Evolutionary conservation across 2,329 filamentous ascomycete species (phyloP), one percentile per base, ranked within the genome.

Genomic region (Sphaerulina vaccinii): DNA sequence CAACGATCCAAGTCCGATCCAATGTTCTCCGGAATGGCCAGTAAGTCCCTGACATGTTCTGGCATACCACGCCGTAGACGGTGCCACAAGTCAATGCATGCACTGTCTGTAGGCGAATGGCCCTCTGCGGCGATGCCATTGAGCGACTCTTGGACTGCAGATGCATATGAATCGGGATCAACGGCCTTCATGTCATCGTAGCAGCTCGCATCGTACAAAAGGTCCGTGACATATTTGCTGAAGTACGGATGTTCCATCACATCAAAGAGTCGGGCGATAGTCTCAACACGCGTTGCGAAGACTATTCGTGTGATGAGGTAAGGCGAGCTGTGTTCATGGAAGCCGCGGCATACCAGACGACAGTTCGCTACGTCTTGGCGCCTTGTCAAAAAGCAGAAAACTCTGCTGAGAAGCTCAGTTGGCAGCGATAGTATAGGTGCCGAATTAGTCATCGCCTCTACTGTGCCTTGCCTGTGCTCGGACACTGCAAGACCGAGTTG

Each of bases 191-290:
- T 27, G 3, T 13, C 24, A 13, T 48, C 29, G 42, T 55, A 59
- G n/a, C 27, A 35, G 39, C 57, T 59, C 5, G 53, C 41, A 43
- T 59, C 54, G 15, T 49, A 55, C 16, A 59, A 24, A 11, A 57
- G 29, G 6, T 45, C 32, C 10, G 48, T 53, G 5, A 59, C 52
- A 48, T 53, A 29, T 24, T 41, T 19, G 37, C 40, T 33, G 23
- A 59, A 59, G 46, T 54, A 57, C 2, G 51, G 49, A 22, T 55
- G 52, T 16, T 59, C 33, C 7, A 55, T n/a, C 0, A 59, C 19
- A 16, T 59, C 51, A 2, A 40, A 21, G 1, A 57, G 15, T 21
- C 47, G 47, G 3, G 39, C 37, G 16, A 57, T 23, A 10, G 36
- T 40, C 13, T 53, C 42, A n/a, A 49, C 35, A 5, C 57, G 43